Evolutionary conservation across 139 green algal genomes (phyloP).

Genomic region (Chlorella sorokiniana): DNA sequence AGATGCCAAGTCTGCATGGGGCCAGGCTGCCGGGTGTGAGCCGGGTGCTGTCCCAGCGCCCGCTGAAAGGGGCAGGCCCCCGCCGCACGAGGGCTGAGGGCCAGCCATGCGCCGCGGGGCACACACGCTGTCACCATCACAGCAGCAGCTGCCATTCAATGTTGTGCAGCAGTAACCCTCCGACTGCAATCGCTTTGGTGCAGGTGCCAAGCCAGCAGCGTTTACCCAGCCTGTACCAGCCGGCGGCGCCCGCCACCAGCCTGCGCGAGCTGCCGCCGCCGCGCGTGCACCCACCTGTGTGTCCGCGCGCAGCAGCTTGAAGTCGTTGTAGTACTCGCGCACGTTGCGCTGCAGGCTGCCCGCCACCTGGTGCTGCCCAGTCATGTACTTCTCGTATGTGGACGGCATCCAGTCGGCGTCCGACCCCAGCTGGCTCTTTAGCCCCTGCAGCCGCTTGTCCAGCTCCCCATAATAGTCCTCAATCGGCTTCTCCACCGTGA

Average conservation of each 20-base stretch:
- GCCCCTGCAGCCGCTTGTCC: slow-evolving; percentile 27
- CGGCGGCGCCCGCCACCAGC: not conserved
- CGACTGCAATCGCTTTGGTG: no score
- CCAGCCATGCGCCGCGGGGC: no score
- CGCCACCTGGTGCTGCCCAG: slow-evolving; percentile 8
- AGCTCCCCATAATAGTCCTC: slow-evolving; percentile 40
- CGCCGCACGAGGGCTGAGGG: no score
- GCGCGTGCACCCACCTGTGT: slow-evolving; percentile 27
- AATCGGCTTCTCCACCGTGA: slow-evolving; percentile 37
- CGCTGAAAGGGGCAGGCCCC: no score
- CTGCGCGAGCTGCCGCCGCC: not conserved
- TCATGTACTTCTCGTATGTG: slow-evolving; percentile 46
- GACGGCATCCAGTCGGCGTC: slow-evolving; percentile 32
- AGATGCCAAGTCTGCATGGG: no score
- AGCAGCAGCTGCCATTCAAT: no score
- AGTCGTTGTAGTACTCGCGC: slow-evolving; percentile 42
- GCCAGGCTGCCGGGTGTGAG: no score
- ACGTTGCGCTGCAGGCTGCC: slow-evolving; percentile 33
- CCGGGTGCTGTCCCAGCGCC: no score
- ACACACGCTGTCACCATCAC: no score
- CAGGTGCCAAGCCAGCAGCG: no score
- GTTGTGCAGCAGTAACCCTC: no score
- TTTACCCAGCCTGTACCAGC: not conserved
- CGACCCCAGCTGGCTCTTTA: slow-evolving; percentile 14
- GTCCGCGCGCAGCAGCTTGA: slow-evolving; percentile 38